Percentiles rank a stretch among this genome's conserved stretches.
phyloP scores from a whole-genome alignment of 2,329 filamentous ascomycete species.

The Aspergillus sp. region DNA sequence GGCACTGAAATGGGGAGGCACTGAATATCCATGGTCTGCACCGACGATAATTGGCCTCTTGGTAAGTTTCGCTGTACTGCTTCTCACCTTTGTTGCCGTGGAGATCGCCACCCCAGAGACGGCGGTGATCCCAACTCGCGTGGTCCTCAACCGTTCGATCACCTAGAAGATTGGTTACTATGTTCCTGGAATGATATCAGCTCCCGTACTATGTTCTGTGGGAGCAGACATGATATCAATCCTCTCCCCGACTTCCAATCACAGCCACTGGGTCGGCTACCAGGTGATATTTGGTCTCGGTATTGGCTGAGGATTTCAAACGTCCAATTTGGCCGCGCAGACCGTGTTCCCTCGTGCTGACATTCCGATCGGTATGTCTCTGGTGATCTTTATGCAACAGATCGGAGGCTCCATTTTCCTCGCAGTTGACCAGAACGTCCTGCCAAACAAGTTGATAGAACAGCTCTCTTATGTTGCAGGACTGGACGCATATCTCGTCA shows the following conservation, averaged over 20 bases:
- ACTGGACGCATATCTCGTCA: slow-evolving; percentile 15
- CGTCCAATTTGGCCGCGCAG: slow-evolving; percentile 24
- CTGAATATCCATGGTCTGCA: slow-evolving; percentile 47
- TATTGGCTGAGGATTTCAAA: slow-evolving; percentile 2
- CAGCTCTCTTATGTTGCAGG: slow-evolving; percentile 14
- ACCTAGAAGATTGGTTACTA: too few species aligned
- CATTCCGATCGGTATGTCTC: slow-evolving; percentile 26
- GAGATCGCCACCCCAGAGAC: slow-evolving; percentile 4
- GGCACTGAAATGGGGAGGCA: slow-evolving; percentile 55
- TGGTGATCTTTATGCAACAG: slow-evolving; percentile 29
- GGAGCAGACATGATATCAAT: too few species aligned
- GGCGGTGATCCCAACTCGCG: slow-evolving; percentile 6
- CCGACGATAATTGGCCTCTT: slow-evolving; percentile 49
- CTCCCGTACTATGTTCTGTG: too few species aligned
- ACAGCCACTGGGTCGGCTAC: slow-evolving; percentile 1
- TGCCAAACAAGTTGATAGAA: slow-evolving; percentile 43
- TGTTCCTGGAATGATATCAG: too few species aligned
- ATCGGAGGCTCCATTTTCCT: slow-evolving; percentile 43
- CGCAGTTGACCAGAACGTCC: slow-evolving; percentile 46
- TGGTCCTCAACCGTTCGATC: slow-evolving; percentile 6
- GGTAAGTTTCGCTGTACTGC: slow-evolving; percentile 42
- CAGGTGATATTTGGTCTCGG: slow-evolving; percentile 5
- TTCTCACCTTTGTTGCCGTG: slow-evolving; percentile 11
- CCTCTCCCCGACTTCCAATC: background rate
- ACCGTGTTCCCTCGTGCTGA: slow-evolving; percentile 26